Conservation (phyloP, 1,284 basidiomycete species). For the Chondrostereum purpureum region DNA sequence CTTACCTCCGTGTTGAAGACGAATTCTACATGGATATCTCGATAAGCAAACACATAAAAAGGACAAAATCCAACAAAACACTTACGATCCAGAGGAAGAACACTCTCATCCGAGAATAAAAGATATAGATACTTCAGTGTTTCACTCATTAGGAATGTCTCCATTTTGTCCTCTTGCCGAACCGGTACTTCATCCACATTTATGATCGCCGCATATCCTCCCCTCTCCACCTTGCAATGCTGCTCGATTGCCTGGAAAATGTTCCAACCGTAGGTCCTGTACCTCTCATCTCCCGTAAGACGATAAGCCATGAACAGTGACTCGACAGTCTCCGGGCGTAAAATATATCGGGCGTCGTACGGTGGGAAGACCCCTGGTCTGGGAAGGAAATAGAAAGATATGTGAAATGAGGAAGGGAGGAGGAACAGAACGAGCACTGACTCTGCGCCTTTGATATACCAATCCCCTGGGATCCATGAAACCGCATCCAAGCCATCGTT, state of each 20-base stretch:
- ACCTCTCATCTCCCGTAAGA: slow-evolving; percentile 76
- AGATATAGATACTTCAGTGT: slow-evolving; percentile 94
- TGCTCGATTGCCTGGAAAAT: slow-evolving; percentile 90
- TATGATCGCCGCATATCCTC: slow-evolving; percentile 81
- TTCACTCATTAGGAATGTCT: slow-evolving; percentile 91
- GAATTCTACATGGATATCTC: slow-evolving; percentile 49
- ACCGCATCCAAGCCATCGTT: slow-evolving; percentile 42
- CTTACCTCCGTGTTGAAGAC: slow-evolving; percentile 93
- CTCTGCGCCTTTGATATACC: slow-evolving; percentile 83
- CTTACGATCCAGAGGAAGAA: slow-evolving; percentile 71
- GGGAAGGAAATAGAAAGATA: neutral
- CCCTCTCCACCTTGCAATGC: slow-evolving; percentile 67
- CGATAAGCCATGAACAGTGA: slow-evolving; percentile 87
- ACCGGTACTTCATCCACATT: slow-evolving; percentile 77
- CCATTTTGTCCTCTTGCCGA: slow-evolving; percentile 83
- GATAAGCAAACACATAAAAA: neutral
- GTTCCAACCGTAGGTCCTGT: slow-evolving; percentile 82
- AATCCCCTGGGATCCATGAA: slow-evolving; percentile 48
- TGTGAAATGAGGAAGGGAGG: neutral
- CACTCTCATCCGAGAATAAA: slow-evolving; percentile 72
- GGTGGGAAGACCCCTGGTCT: slow-evolving; percentile 45
- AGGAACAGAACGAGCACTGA: slow-evolving; percentile 24
- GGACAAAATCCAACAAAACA: slow-evolving; percentile 13
- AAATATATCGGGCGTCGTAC: slow-evolving; percentile 87
- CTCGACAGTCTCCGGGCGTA: slow-evolving; percentile 93